Percentiles rank a stretch among this genome's conserved stretches.
These are phyloP conservation scores for Exophiala phaeomuriformis DNA, from an alignment of 2,329 filamentous ascomycete genomes.

Conservation along the genomic window DNA sequence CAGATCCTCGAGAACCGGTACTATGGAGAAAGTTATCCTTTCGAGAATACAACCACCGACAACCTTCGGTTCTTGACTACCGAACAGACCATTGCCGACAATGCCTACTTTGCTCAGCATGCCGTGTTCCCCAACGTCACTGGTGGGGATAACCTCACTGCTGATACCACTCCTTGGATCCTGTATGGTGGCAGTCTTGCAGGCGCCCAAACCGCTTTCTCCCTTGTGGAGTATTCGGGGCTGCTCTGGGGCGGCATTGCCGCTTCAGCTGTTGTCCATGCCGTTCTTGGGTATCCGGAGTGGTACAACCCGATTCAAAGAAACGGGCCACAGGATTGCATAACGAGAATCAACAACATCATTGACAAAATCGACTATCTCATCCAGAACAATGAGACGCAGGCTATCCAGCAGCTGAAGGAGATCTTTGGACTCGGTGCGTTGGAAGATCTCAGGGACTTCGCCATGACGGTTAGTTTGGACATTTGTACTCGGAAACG, in stretches of 20 bases:
- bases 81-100: slow-evolving; percentile 40
- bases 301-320: slow-evolving; percentile 48
- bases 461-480: slow-evolving; percentile 22
- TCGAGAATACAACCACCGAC: slow-evolving; percentile 34
- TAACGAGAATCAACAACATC: slow-evolving; percentile 44
- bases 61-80: slow-evolving; percentile 39
- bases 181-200: slow-evolving; percentile 43
- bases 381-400: slow-evolving; percentile 37
- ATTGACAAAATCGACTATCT: slow-evolving; percentile 46
- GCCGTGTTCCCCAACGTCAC: slow-evolving; percentile 27
- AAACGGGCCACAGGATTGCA: slow-evolving; percentile 44
- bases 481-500: neutral
- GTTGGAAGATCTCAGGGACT: slow-evolving; percentile 35
- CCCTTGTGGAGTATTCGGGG: slow-evolving; percentile 34
- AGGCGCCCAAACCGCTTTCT: slow-evolving; percentile 40
- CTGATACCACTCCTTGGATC: slow-evolving; percentile 40
- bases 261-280: slow-evolving; percentile 40
- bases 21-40: slow-evolving; percentile 38
- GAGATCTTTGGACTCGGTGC: slow-evolving; percentile 42
- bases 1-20: slow-evolving; percentile 36
- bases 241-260: slow-evolving; percentile 44
- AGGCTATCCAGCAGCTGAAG: slow-evolving; percentile 42
- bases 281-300: slow-evolving; percentile 40
- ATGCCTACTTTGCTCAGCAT: slow-evolving; percentile 39
- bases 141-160: slow-evolving; percentile 33